These are phyloP conservation scores for Trapa bicornis DNA, from an alignment of 345 rosid genomes.

Conservation along the genomic window DNA sequence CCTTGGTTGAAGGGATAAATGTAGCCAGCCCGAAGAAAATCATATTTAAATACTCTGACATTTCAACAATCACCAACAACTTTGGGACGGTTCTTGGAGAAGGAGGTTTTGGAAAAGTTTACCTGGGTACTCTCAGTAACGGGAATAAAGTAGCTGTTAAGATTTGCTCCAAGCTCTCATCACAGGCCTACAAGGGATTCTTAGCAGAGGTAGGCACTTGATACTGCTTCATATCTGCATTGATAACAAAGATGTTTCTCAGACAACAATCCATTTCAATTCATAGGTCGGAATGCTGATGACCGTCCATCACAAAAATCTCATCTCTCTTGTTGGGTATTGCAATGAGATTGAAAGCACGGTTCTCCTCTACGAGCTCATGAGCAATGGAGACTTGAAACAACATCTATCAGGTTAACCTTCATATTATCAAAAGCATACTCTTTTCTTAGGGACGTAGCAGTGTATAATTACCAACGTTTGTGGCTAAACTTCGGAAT, in stretches of 20 bases:
- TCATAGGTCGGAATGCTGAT: slow-evolving; percentile 27
- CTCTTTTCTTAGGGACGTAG: too few relatives aligned
- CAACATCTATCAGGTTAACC: slow-evolving; percentile 27
- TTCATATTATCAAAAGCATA: too few relatives aligned
- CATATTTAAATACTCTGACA: slow-evolving; percentile 22
- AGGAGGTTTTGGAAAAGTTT: slow-evolving; percentile 60
- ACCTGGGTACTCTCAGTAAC: slow-evolving; percentile 24
- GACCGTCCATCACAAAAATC: slow-evolving; percentile 44
- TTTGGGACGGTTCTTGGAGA: slow-evolving; percentile 32
- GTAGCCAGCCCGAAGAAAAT: slow-evolving; percentile 8
- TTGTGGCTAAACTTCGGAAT: neutral
- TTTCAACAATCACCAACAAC: slow-evolving; percentile 28
- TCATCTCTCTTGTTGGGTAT: slow-evolving; percentile 32
- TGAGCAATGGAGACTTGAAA: slow-evolving; percentile 36
- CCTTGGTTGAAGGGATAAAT: slow-evolving; percentile 13
- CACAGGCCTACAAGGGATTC: slow-evolving; percentile 35
- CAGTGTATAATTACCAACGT: too few relatives aligned
- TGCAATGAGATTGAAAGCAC: slow-evolving; percentile 26
- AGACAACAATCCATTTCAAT: neutral
- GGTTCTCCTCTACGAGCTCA: slow-evolving; percentile 40
- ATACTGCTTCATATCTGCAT: neutral
- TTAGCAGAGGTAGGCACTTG: slow-evolving; percentile 29
- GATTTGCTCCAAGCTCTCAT: slow-evolving; percentile 33
- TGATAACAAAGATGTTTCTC: neutral
- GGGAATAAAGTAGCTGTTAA: slow-evolving; percentile 36